Percentiles rank a stretch among this genome's conserved stretches.
These are phyloP conservation scores for Phycomyces blakesleeanus DNA, from an alignment of 192 early-diverging fungal genomes.

Conservation along the genomic window DNA sequence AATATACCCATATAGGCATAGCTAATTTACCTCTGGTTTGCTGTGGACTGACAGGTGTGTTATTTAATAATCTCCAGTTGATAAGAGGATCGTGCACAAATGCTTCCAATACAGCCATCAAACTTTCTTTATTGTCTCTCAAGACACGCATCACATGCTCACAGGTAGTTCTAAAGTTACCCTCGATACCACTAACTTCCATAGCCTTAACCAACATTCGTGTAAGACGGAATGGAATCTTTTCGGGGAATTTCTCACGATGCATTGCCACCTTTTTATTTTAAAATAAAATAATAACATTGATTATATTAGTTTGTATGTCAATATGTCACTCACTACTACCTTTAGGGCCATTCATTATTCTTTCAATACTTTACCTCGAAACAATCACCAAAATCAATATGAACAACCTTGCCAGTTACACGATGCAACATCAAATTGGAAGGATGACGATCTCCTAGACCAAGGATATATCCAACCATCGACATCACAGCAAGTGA, in stretches of 20 bases:
- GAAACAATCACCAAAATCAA: slow-evolving; percentile 98
- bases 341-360: background rate
- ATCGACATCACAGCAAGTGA: slow-evolving; percentile 97
- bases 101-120: slow-evolving; percentile 98
- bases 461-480: slow-evolving; percentile 96
- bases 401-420: slow-evolving; percentile 93
- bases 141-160: slow-evolving; percentile 95
- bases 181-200: slow-evolving; percentile 96
- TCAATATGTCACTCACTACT: background rate
- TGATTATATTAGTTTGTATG: background rate
- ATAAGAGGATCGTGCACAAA: slow-evolving; percentile 97
- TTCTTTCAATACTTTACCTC: slow-evolving; percentile 46
- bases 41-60: slow-evolving; percentile 43
- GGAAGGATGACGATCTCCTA: slow-evolving; percentile 95
- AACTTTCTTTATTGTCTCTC: slow-evolving; percentile 88
- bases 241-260: slow-evolving; percentile 95
- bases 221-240: slow-evolving; percentile 97
- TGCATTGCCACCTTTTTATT: slow-evolving; percentile 80
- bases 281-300: background rate
- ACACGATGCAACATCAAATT: slow-evolving; percentile 89
- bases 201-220: slow-evolving; percentile 97
- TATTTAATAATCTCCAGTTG: slow-evolving; percentile 77
- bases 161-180: slow-evolving; percentile 92
- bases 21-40: slow-evolving; percentile 3
- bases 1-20: background rate